Evolutionary conservation across 2,329 filamentous ascomycete genomes (phyloP), one percentile per base, ranked within the genome.

Genomic region (Nannizziopsis arthrosporioides): DNA sequence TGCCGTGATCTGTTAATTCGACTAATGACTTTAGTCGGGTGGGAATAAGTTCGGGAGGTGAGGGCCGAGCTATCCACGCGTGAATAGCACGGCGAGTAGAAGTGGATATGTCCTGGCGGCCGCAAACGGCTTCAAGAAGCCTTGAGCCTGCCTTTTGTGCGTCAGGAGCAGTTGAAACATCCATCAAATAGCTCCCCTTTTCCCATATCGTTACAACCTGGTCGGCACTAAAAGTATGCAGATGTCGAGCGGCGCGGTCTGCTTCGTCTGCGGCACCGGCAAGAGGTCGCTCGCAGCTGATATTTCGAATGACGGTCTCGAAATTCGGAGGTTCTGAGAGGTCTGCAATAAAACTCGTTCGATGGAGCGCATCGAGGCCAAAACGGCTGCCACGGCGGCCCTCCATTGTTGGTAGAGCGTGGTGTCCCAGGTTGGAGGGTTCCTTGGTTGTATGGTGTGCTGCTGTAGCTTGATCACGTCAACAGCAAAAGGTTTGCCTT

Each of bases 391-490:
- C 57, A 48, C 59, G 59, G 49, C 64, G 62, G 52, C 55, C 59
- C 52, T 68, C 63, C 48, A 62, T 61, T 32, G 54, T 53, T 31
- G 59, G 57, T 30, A 56, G 57, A 8, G 14, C 12, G 17, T 54
- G 40, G 42, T 56, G 49, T 50, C 63, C 41, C 63, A 61, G 36
- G 57, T 57, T 35, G 57, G 46, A 27, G 5, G 64, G 61, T 8
- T 65, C 66, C 65, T 66, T 46, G 62, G 59, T 19, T 63, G 64
- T 59, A 66, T 67, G 6, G 65, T 59, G 64, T 42, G 59, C 58
- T 44, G 62, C 59, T 50, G 61, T 68, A 69, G 66, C 54, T 67
- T 67, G 54, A 68, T 67, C 34, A 69, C 67, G 62, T 68, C 65
- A 49, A 64, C 64, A 53, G 57, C 66, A 27, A 64, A 63, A 47